Evolutionary conservation across 768 basidiomycete species (phyloP).

Genomic region (Calocera viscosa): DNA sequence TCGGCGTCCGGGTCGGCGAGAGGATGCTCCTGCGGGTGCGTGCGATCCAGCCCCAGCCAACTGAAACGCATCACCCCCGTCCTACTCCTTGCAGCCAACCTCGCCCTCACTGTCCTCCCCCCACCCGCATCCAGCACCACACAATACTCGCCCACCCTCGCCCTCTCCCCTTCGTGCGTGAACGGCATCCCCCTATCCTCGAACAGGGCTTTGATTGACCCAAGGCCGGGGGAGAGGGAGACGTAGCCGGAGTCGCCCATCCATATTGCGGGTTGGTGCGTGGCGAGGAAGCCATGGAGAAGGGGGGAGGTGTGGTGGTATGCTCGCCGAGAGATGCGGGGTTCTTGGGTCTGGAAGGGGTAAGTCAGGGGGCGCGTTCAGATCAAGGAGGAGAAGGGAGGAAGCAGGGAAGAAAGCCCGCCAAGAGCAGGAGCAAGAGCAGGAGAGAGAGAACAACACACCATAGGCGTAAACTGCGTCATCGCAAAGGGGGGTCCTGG

Average conservation of each 20-base stretch:
- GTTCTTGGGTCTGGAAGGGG: constrained; percentile 54
- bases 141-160: constrained; percentile 43
- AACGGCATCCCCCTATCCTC: constrained; percentile 47
- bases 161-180: constrained; percentile 40
- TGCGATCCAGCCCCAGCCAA: neutral
- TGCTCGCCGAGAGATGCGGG: constrained; percentile 61
- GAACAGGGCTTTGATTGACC: constrained; percentile 40
- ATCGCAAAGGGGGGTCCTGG: neutral
- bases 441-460: neutral
- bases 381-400: neutral
- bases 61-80: constrained; percentile 3
- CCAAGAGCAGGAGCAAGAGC: neutral
- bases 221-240: constrained; percentile 46
- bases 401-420: neutral
- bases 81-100: constrained; percentile 19
- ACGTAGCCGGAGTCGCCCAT: constrained; percentile 51
- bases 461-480: neutral
- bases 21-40: no score
- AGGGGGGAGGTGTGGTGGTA: constrained; percentile 49
- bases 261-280: constrained; percentile 79
- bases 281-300: constrained; percentile 67
- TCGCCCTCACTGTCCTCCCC: constrained; percentile 17
- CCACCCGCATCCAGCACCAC: constrained; percentile 42
- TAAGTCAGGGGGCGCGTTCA: no score
- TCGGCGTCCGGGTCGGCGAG: no score